Base-by-base conservation (phyloP, 257 asterid species). In the Cynanchum wilfordii region DNA sequence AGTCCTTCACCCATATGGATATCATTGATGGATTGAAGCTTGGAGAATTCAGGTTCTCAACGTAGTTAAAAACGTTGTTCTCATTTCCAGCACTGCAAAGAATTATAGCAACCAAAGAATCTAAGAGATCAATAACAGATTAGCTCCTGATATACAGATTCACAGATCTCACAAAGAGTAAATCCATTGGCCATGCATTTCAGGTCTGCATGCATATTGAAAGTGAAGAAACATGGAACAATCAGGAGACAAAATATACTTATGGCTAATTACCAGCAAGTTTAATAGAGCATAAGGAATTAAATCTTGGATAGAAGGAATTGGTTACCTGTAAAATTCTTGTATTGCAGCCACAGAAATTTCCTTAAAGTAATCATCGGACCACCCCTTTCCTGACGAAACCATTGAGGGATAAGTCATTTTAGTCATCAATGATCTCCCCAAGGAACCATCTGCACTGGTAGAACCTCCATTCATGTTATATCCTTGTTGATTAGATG, bases 311-410 rank as follows among this genome's bases (percentile, higher is more conserved):
- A 63, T 0, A 7, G 30, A 33, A 30, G 45, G 24, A 33, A 30
- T 33, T 10, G 44, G 40, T 75, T 84, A 90, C 98, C 95, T 89
- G 90, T 93, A 93, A 69, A 86, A 93, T 82, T 91, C 97, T 81
- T 75, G 87, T 68, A 91, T 89, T 62, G 96, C 79, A 76, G 96
- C 79, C 81, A 87, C 42, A 71, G 93, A 91, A 88, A 84, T 88
- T 69, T 86, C 89, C 15, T 72, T 82, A 81, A 91, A 69, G 59
- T 62, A 83, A 57, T 89, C 87, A 82, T 88, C 96, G 1, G 92
- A 56, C 81, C 67, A 78, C 52, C 67, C 84, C 75, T 72, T 86
- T 66, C 87, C 93, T 5, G 93, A 77, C 79, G 83, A 62, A 60
- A 74, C 79, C 74, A 83, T 79, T 19, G 56, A 19, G 57, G 82